These are phyloP conservation scores for Schizonepeta tenuifolia DNA, from an alignment of 257 asterid species.

Conservation along the genomic window DNA sequence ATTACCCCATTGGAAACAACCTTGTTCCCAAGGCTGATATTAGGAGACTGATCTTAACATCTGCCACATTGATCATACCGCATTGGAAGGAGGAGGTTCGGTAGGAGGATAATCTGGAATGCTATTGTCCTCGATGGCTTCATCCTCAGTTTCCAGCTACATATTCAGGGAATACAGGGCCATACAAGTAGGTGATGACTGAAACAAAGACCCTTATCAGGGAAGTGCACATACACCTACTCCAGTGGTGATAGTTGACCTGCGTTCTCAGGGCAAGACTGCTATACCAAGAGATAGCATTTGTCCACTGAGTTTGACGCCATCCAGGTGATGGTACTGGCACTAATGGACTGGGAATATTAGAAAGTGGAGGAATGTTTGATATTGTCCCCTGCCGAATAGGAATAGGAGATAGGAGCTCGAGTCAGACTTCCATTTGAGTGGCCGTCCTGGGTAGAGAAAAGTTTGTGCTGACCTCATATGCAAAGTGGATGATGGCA, in stretches of 20 bases:
- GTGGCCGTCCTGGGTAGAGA: neutral
- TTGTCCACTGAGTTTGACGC: neutral
- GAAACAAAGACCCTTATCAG: neutral
- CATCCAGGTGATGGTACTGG: neutral
- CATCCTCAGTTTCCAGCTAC: neutral
- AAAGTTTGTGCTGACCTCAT: neutral
- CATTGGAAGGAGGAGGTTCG: neutral
- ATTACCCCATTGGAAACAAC: neutral
- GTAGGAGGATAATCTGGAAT: neutral
- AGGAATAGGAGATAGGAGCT: neutral
- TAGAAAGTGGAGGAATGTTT: neutral
- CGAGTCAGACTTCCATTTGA: neutral
- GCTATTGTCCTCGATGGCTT: neutral
- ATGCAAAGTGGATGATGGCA: neutral
- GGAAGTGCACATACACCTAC: neutral
- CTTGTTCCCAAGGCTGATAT: neutral
- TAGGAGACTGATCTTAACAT: neutral
- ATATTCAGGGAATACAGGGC: neutral
- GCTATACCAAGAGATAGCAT: neutral
- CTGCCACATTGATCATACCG: neutral
- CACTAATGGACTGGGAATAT: neutral
- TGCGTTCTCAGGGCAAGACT: neutral
- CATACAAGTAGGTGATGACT: neutral
- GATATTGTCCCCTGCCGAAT: neutral
- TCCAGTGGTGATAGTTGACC: neutral